Base-by-base conservation (phyloP, 805 yeast species). In the Candida nemodendra region DNA sequence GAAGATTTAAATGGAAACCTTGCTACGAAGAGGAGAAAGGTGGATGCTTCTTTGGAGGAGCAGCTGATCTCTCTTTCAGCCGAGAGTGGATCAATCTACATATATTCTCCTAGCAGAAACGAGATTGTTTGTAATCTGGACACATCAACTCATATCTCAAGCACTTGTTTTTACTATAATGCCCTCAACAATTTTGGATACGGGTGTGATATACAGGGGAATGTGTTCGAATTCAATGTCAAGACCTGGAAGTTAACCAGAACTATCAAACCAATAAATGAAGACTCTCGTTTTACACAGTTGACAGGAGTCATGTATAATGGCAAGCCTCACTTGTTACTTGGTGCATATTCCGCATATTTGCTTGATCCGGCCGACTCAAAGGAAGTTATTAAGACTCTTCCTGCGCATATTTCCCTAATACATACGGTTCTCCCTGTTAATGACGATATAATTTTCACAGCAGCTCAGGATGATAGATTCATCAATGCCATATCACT, bases 391-490 rank as follows among this genome's bases (percentile, higher is more conserved):
- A 60, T 72, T 13, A 68, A 66, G 48, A 71, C 79, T 2, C 79
- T 76, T 55, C 88, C 95, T 2, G 95, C 91, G 18, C 95, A 87
- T 56, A 76, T 85, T 21, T 73, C 84, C 14, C 81, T 88, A 4
- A 72, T 87, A 27, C 70, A 68, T 49, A 61, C 77, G 9, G 61
- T 81, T 9, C 39, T 71, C 25, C 62, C 72, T 5, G 54, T 71
- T 14, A 43, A 53, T 7, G 59, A 62, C 7, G 72, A 73, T 32
- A 65, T 64, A 31, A 78, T 88, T 50, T 59, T 85, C 29, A 81
- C 93, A 9, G 46, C 83, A 35, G 95, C 96, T 2, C 67, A 68
- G 24, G 81, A 81, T 43, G 98, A 90, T 59, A 74, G 97, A 49
- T 88, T 86, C 58, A 71, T 89, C 48, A 87, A 87, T 57, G 66